Evolutionary conservation across 768 basidiomycete genomes (phyloP), one percentile per base, ranked within the genome.

Genomic region (Lyophyllum atratum): DNA sequence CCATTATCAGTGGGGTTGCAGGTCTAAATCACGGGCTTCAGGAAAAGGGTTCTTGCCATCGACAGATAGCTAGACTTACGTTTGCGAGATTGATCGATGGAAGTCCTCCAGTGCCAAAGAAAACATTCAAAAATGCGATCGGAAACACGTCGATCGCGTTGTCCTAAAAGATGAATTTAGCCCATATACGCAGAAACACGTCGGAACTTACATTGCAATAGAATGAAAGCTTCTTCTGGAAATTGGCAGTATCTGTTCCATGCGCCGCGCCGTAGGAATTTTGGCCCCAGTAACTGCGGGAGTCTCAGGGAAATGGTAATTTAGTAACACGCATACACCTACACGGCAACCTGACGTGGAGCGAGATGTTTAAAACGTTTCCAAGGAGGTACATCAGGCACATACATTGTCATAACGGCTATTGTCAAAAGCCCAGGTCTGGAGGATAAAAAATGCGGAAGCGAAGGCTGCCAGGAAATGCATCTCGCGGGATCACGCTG

Each of bases 71-170:
- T 9, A 24, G 25, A 62, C 78, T 58, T 68, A 86, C 87, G 63
- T 87, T 90, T 1, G 85, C 88, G 12, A 90, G 76, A 68, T 92
- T 86, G 51, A 90, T 74, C 7, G 80, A 82, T 22, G 89, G 89
- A 17, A 79, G 68, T 26, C 80, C 80, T 1, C 88, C 86, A 6
- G 83, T 73, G 12, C 84, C 79, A 64, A 85, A 87, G 72, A 89
- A 90, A 19, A 77, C 79, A 66, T 84, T 73, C 61, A 90, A 64
- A 66, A 91, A 89, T n/a, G 88, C 84, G 29, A 90, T 63, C 8
- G 87, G 87, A 56, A 91, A 81, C 7, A 82, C 84, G 68, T 90
- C 84, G 55, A 89, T 83, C 8, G 83, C 78, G 63, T 84, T 75
- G 66, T 90, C 87, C 84, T 87, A 57, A 29, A 46, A 37, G 22